Base-by-base conservation (phyloP, 129 eudicot genomes). In the Gnaphalium uliginosum region DNA sequence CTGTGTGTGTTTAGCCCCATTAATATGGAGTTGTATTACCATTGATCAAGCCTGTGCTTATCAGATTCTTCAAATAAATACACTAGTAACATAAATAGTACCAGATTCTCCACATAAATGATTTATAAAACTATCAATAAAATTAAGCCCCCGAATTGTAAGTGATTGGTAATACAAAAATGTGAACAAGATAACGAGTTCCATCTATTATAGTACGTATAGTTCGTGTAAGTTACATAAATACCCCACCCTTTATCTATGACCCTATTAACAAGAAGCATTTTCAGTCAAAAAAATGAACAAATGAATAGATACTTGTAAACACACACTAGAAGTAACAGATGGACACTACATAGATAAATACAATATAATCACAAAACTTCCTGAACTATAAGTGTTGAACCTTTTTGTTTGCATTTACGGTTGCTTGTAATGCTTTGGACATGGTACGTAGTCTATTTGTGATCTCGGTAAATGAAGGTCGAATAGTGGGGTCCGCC, bases 381-480 rank as follows among this genome's bases (percentile, higher is more conserved):
- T 0, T 56, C 19, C 24, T 37, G 39, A 65, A 22, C 71, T 79
- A 79, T 53, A 70, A 65, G 9, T 64, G 73, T 27, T 73, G 79
- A 66, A 58, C 71, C 25, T 75, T 81, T 5, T 30, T 77, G 59
- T 35, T 79, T 59, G 85, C 84, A 76, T 79, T 89, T 69, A 82
- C 83, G 74, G 75, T 87, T 69, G 84, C 66, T 73, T 79, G 86
- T 53, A 84, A 84, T 13, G 87, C 69, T 41, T 80, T 81, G 4
- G 89, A 85, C 84, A 92, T 92, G 19, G 79, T 80, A 58, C 97
- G 82, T 54, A 92, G 74, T 70, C 88, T 81, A 41, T 78, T 78
- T 17, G 97, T 84, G 50, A 92, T 78, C 66, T 89, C 91, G 0
- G 93, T 84, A 74, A 92, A 92, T 3, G 97, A 85, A 66, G 97